phyloP scores from a whole-genome alignment of 129 eudicot species.

The Escallonia rubra region DNA sequence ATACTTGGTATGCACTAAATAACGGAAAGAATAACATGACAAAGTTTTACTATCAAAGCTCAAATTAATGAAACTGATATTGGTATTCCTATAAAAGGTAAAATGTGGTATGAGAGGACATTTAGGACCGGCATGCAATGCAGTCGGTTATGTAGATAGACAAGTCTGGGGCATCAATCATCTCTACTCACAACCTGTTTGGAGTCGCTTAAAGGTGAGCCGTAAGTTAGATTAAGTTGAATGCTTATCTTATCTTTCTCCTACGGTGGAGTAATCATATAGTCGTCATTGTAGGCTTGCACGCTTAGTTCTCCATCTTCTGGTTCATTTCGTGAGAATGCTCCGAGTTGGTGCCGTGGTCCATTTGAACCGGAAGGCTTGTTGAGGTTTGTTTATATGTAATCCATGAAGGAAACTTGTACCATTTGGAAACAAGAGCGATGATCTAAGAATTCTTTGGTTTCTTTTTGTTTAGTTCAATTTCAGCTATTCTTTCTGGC shows the following conservation, averaged over 20 bases:
- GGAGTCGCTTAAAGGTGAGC: constrained; percentile 65
- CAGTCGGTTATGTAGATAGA: constrained; percentile 85
- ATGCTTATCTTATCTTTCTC: background rate
- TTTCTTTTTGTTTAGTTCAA: constrained; percentile 39
- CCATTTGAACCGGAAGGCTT: constrained; percentile 95
- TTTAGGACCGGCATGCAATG: constrained; percentile 88
- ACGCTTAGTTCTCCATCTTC: constrained; percentile 56
- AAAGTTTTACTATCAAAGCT: background rate
- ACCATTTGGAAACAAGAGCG: constrained; percentile 3
- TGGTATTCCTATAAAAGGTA: constrained; percentile 25
- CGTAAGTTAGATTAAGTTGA: background rate
- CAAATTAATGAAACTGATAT: background rate
- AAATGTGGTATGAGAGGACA: constrained; percentile 92
- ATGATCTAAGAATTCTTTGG: background rate
- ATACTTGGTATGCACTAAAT: constrained; percentile 35
- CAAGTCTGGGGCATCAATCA: constrained; percentile 88
- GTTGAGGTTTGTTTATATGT: constrained; percentile 41
- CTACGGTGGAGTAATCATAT: background rate
- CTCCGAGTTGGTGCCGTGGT: constrained; percentile 80
- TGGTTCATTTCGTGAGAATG: constrained; percentile 58
- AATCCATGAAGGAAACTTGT: background rate
- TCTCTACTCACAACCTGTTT: constrained; percentile 60
- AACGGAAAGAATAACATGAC: background rate
- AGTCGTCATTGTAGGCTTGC: constrained; percentile 45
- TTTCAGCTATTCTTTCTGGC: constrained; percentile 72